Evolutionary conservation across 768 basidiomycete species (phyloP).

Genomic region (Kwoniella europaea): DNA sequence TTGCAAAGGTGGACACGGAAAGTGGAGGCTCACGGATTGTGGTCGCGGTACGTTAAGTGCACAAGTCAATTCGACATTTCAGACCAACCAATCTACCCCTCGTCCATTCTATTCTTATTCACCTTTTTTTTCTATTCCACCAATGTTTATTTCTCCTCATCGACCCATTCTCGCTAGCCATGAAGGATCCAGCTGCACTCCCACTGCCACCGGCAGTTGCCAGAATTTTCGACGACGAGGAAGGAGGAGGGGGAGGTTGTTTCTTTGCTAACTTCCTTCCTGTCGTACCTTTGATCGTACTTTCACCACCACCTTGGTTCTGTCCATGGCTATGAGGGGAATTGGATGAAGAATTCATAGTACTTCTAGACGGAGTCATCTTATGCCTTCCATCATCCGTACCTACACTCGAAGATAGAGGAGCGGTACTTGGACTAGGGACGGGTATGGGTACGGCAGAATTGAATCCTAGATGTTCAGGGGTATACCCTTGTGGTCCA

Average conservation of each 20-base stretch:
- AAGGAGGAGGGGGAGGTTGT: background rate
- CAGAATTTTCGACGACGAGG: background rate
- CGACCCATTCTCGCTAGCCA: constrained; percentile 5
- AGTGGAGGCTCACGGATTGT: too few relatives aligned
- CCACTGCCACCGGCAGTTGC: background rate
- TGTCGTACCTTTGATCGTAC: background rate
- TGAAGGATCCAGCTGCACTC: background rate
- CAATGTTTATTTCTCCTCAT: constrained; percentile 16
- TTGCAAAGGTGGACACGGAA: too few relatives aligned
- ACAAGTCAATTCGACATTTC: too few relatives aligned
- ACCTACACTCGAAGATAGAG: background rate
- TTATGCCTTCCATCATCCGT: background rate
- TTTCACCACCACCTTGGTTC: background rate
- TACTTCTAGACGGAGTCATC: constrained; percentile 11
- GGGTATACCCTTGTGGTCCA: background rate
- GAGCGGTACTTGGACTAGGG: background rate
- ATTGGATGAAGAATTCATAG: constrained; percentile 7
- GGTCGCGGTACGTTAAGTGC: too few relatives aligned
- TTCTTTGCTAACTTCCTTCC: constrained; percentile 12
- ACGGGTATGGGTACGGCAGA: background rate
- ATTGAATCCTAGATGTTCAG: background rate
- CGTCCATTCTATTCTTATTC: background rate
- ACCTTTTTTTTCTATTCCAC: constrained; percentile 23
- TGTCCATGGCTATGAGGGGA: background rate
- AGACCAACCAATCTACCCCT: too few relatives aligned